phyloP scores from a whole-genome alignment of 306 rosid genomes.

The Medicago lupulina region DNA sequence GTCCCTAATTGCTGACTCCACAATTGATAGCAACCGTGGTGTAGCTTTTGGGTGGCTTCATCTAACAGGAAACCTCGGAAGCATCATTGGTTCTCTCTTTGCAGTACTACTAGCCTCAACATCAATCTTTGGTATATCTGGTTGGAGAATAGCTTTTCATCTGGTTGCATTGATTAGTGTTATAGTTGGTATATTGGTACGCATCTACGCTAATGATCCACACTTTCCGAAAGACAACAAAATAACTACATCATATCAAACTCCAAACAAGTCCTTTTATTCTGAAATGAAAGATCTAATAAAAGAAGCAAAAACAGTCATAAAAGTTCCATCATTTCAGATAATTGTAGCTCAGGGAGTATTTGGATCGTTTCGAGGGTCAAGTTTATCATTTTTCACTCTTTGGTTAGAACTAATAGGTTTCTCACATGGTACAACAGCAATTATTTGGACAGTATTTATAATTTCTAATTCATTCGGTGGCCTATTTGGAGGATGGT shows the following conservation, averaged over 20 bases:
- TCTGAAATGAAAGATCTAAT: conserved; percentile 60
- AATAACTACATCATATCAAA: conserved; percentile 22
- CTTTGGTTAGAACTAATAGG: conserved; percentile 90
- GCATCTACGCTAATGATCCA: conserved; percentile 74
- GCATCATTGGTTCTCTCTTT: conserved; percentile 74
- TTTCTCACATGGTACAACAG: conserved; percentile 73
- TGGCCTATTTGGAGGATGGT: conserved; percentile 71
- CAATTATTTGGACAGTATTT: conserved; percentile 67
- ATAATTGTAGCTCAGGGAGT: conserved; percentile 93
- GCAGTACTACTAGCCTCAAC: conserved; percentile 73
- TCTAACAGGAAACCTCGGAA: conserved; percentile 67
- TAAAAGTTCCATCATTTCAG: conserved; percentile 71
- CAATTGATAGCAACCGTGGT: conserved; percentile 76
- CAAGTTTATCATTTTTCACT: conserved; percentile 73
- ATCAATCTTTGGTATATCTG: conserved; percentile 67
- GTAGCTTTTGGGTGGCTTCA: conserved; percentile 86
- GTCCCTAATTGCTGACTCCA: conserved; percentile 82
- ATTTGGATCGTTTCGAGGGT: conserved; percentile 86
- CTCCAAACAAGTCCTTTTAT: conserved; percentile 44
- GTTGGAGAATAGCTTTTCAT: conserved; percentile 90
- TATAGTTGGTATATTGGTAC: conserved; percentile 63
- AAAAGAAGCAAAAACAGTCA: conserved; percentile 68
- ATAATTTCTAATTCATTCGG: conserved; percentile 69
- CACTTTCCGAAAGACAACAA: conserved; percentile 46
- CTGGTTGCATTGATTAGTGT: conserved; percentile 77